Conservation (phyloP, 306 rosid species). For the Rosa rugosa region DNA sequence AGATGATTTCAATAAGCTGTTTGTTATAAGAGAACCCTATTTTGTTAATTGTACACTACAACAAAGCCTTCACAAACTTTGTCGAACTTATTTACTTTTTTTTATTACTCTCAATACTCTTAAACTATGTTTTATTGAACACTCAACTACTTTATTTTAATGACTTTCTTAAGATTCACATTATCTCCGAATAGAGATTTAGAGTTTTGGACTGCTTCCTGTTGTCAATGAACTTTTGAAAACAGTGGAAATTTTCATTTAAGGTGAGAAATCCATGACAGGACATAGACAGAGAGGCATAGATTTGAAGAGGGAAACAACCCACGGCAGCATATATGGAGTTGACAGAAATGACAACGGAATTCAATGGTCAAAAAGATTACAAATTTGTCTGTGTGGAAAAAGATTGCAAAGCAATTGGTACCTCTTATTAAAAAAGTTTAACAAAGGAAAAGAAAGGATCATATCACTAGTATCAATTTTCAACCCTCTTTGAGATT, state of each 20-base stretch:
- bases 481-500: conserved; percentile 35
- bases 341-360: conserved; percentile 26
- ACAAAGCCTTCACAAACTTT: not conserved
- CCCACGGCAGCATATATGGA: conserved; percentile 42
- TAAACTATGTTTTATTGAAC: no score
- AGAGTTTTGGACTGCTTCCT: not conserved
- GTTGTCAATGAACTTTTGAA: not conserved
- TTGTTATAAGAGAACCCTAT: no score
- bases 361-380: conserved; percentile 72
- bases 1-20: not conserved
- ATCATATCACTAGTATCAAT: conserved; percentile 27
- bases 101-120: no score
- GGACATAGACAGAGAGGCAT: conserved; percentile 17
- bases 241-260: not conserved
- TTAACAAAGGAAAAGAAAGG: conserved; percentile 29
- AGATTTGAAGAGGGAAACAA: conserved; percentile 39
- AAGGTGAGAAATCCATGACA: not conserved
- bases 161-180: not conserved
- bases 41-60: no score
- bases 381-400: conserved; percentile 32
- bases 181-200: not conserved
- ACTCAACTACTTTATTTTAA: no score
- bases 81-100: no score
- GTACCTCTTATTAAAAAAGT: conserved; percentile 27
- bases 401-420: conserved; percentile 53